These are phyloP conservation scores for Kwoniella bestiolae DNA, from an alignment of 768 basidiomycete species.

Conservation along the genomic window DNA sequence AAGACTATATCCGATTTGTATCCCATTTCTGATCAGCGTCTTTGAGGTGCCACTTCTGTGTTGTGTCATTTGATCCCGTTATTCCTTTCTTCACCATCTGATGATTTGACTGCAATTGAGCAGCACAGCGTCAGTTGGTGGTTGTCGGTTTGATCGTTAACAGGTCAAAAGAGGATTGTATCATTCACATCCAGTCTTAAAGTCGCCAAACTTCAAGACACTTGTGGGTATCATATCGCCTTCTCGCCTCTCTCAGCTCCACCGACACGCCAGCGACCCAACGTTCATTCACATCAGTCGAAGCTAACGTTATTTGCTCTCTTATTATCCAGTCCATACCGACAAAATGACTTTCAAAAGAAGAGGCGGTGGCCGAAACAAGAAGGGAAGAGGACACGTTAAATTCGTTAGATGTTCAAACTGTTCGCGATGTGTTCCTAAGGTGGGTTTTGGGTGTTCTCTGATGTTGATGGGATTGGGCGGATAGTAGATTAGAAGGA, in stretches of 20 bases:
- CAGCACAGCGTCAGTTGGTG: neutral
- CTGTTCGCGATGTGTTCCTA: constrained; percentile 96
- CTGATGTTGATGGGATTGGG: neutral
- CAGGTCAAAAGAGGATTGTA: constrained; percentile 1
- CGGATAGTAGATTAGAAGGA: neutral
- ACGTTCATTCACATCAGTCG: too few species aligned
- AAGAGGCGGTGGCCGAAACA: constrained; percentile 99
- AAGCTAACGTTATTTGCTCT: neutral
- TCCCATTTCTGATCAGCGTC: too few species aligned
- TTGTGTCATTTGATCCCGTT: constrained; percentile 3
- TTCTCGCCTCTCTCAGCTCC: neutral
- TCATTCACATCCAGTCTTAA: constrained; percentile 12
- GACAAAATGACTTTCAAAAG: constrained; percentile 88
- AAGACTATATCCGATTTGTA: neutral
- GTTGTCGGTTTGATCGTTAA: constrained; percentile 6
- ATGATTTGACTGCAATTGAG: neutral
- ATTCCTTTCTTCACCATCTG: neutral
- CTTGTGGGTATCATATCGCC: constrained; percentile 18
- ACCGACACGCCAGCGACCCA: neutral
- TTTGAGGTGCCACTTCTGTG: neutral
- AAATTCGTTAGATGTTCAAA: constrained; percentile 95
- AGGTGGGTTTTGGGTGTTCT: constrained; percentile 49
- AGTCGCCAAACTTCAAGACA: constrained; percentile 25
- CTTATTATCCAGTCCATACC: constrained; percentile 5
- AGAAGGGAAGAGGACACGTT: constrained; percentile 97